phyloP scores from a whole-genome alignment of 108 stramenopile species.

The Schizochytrium sp. region DNA sequence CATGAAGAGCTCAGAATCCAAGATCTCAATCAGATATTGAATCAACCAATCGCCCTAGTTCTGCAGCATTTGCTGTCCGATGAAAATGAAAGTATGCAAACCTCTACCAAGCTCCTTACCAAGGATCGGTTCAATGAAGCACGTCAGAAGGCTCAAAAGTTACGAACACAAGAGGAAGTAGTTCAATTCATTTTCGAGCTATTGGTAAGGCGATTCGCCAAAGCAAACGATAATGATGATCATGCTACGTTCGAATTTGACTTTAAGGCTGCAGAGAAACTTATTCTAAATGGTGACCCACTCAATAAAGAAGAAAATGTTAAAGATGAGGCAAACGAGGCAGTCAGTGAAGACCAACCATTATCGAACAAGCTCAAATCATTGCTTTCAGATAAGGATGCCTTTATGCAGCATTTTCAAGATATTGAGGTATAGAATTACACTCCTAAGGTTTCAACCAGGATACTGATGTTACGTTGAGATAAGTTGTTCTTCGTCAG shows the following conservation, averaged over 20 bases:
- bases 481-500: too few relatives aligned
- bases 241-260: not conserved
- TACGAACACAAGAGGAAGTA: not conserved
- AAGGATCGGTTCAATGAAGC: too few relatives aligned
- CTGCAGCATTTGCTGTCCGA: not conserved
- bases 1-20: not conserved
- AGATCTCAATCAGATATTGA: not conserved
- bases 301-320: too few relatives aligned
- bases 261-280: not conserved
- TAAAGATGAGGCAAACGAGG: too few relatives aligned
- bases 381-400: not conserved
- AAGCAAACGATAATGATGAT: too few relatives aligned
- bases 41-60: not conserved
- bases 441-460: not conserved
- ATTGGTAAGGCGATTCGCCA: too few relatives aligned
- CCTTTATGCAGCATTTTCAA: not conserved
- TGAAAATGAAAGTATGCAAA: too few relatives aligned
- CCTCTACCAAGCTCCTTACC: too few relatives aligned
- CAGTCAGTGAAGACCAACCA: not conserved
- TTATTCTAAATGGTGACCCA: not conserved
- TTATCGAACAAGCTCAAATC: not conserved
- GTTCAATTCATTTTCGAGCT: not conserved
- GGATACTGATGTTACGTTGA: not conserved
- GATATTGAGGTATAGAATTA: not conserved
- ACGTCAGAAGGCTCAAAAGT: too few relatives aligned